A percentile compares a stretch with the other conserved stretches of the same genome.
Conservation (phyloP, 202 grass and related monocot species). For the Zizania palustris region DNA sequence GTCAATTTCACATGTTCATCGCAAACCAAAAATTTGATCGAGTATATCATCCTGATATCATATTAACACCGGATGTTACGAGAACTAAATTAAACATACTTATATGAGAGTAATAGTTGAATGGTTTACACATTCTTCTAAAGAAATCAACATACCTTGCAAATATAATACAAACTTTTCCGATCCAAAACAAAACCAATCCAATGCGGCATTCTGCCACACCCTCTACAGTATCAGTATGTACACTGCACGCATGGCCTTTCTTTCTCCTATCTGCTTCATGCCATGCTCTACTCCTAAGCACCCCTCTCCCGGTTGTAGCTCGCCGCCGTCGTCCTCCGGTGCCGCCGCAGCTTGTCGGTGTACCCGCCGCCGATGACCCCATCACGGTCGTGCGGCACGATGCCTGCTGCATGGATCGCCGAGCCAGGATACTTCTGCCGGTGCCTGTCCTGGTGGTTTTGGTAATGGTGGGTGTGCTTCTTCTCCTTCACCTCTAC, state of each 20-base stretch:
- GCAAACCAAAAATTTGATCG: no score
- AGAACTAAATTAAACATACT: no score
- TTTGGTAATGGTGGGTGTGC: conserved; percentile 9
- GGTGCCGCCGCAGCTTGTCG: conserved; percentile 22
- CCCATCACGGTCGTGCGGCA: conserved; percentile 41
- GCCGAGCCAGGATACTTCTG: conserved; percentile 69
- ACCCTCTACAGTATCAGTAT: conserved; percentile 45
- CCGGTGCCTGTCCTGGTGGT: conserved; percentile 66
- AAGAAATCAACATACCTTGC: conserved; percentile 41
- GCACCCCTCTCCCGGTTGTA: conserved; percentile 46
- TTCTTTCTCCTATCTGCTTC: conserved; percentile 14
- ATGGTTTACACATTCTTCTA: no score
- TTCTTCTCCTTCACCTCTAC: conserved; percentile 37
- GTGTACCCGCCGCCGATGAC: conserved; percentile 35
- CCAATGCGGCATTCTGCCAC: conserved; percentile 46
- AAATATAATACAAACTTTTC: no score
- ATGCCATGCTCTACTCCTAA: conserved; percentile 27
- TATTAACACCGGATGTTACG: no score
- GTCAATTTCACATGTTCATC: no score
- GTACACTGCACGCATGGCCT: conserved; percentile 22
- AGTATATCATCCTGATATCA: no score
- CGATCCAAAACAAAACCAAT: conserved; percentile 38
- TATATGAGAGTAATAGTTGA: no score
- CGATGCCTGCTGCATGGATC: conserved; percentile 59
- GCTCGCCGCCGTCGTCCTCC: conserved; percentile 41